phyloP scores from a whole-genome alignment of 78 protist genomes.

The Blattamonas nauphoetae region DNA sequence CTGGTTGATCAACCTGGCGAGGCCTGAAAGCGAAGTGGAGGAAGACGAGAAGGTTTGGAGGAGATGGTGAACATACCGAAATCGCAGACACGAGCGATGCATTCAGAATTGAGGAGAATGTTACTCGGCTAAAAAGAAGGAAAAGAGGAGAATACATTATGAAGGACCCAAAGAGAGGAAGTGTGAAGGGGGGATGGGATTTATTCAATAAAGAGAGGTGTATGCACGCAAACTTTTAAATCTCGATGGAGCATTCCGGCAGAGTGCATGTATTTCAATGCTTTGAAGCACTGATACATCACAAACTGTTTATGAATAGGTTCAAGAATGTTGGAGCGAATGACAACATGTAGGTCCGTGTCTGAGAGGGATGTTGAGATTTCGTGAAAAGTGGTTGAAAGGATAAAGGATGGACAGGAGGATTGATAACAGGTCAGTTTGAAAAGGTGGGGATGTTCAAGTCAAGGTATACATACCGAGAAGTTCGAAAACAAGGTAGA shows the following conservation, averaged over 20 bases:
- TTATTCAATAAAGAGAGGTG: neutral
- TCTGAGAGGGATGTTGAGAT: no score
- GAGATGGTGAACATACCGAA: constrained; percentile 79
- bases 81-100: constrained; percentile 85
- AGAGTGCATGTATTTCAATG: constrained; percentile 81
- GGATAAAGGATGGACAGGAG: neutral
- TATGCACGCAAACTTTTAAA: constrained; percentile 38
- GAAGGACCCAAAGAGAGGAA: neutral
- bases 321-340: constrained; percentile 87
- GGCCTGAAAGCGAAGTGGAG: neutral
- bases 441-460: neutral
- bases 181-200: neutral
- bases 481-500: constrained; percentile 89
- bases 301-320: constrained; percentile 87
- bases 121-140: constrained; percentile 70
- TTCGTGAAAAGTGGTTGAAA: neutral
- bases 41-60: constrained; percentile 9
- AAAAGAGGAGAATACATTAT: neutral
- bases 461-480: constrained; percentile 46
- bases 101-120: constrained; percentile 80
- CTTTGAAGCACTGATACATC: constrained; percentile 83
- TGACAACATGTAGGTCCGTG: constrained; percentile 91
- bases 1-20: constrained; percentile 37
- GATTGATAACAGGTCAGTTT: neutral
- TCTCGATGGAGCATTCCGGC: constrained; percentile 86